phyloP scores from a whole-genome alignment of 768 basidiomycete species.

The Amanita brunnescens region DNA sequence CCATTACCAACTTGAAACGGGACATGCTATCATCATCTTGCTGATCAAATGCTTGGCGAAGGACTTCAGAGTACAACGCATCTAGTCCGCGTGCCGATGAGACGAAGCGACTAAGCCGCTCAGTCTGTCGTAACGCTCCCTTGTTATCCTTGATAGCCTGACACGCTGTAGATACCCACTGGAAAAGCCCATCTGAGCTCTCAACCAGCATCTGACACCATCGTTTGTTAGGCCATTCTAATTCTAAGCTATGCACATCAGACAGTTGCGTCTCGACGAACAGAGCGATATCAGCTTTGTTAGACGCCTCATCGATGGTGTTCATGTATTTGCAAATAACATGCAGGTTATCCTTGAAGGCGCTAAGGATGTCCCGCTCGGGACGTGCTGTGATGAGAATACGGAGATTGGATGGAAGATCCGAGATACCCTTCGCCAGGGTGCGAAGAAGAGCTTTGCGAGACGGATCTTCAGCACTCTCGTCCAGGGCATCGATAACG shows the following conservation, averaged over 20 bases:
- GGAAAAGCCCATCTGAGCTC: conserved; percentile 22
- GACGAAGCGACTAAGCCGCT: background rate
- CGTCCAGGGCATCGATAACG: conserved; percentile 21
- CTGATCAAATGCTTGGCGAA: background rate
- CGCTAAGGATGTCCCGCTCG: conserved; percentile 14
- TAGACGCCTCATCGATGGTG: background rate
- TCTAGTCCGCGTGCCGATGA: background rate
- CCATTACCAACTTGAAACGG: conserved; percentile 1
- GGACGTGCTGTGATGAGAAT: conserved; percentile 22
- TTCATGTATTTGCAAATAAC: conserved; percentile 11
- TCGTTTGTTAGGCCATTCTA: conserved; percentile 9
- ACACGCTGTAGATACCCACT: conserved; percentile 25
- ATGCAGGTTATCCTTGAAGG: background rate
- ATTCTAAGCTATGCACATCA: background rate
- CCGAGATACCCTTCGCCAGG: conserved; percentile 10
- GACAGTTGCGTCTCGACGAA: conserved; percentile 1
- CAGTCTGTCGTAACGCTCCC: conserved; percentile 6
- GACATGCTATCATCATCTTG: background rate
- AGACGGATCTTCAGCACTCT: conserved; percentile 10
- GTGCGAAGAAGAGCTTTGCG: conserved; percentile 16
- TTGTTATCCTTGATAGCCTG: conserved; percentile 13
- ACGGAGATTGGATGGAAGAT: conserved; percentile 19
- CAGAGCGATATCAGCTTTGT: conserved; percentile 4
- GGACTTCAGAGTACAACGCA: background rate
- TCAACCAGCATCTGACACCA: conserved; percentile 15